Evolutionary conservation across 1,284 basidiomycete species (phyloP).

Genomic region (Puccinia brachypodii): DNA sequence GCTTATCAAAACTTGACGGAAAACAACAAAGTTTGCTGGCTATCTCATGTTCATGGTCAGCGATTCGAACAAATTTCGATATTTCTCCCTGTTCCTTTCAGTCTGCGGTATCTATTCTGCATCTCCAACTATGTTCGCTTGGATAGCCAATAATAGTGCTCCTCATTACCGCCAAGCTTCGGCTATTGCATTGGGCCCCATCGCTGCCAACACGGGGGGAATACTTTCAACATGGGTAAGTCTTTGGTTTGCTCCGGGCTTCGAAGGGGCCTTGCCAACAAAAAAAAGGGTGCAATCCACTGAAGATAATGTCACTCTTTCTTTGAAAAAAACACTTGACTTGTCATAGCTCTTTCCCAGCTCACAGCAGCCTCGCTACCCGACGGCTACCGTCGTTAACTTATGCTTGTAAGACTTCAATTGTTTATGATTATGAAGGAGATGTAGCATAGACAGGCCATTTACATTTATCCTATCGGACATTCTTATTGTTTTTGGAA

Average conservation of each 20-base stretch:
- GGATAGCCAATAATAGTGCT: slow-evolving; percentile 44
- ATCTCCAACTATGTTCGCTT: slow-evolving; percentile 37
- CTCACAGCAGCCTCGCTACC: background rate
- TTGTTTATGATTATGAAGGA: background rate
- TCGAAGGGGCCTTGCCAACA: background rate
- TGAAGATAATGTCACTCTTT: background rate
- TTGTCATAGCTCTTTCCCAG: slow-evolving; percentile 6
- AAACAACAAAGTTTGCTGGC: slow-evolving; percentile 21
- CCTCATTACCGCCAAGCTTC: slow-evolving; percentile 42
- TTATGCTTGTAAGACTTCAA: background rate
- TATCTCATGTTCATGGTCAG: slow-evolving; percentile 26
- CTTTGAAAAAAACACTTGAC: background rate
- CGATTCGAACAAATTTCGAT: background rate
- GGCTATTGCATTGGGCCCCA: slow-evolving; percentile 40
- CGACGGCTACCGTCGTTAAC: slow-evolving; percentile 3
- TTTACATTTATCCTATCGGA: background rate
- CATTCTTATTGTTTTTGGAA: background rate
- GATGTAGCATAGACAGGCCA: no score
- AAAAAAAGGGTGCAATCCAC: background rate
- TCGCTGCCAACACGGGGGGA: slow-evolving; percentile 37
- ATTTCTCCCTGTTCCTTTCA: slow-evolving; percentile 31
- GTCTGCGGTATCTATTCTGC: slow-evolving; percentile 35
- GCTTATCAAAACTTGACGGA: background rate
- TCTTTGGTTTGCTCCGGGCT: background rate
- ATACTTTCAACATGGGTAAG: slow-evolving; percentile 42